Evolutionary conservation across 148 eudicot genomes (phyloP), one percentile per base, ranked within the genome.

Genomic region (Rhododendron kiyosumense): DNA sequence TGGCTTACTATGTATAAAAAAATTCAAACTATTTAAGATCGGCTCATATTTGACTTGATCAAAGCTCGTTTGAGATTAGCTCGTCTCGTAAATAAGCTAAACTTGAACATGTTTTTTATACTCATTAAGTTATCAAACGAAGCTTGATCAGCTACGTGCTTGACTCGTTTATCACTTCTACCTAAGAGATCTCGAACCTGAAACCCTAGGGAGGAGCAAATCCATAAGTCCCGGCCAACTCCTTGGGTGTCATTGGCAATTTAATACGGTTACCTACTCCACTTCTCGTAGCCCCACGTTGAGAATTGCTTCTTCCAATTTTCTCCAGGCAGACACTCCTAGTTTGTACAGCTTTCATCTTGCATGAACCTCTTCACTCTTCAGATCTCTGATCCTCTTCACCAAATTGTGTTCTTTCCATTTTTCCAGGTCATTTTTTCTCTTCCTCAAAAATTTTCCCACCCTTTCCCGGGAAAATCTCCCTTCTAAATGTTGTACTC

Each of bases 331-430:
- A 8, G 73, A 26, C 30, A 9, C 71, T 61, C 71, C 1, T 71
- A 30, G 76, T 71, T 12, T 71, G 41, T 71, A 71, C 38, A 71
- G 38, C 86, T 57, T 28, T 59, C 81, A 65, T 51, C 45, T 63
- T 24, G 51, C 32, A 18, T 30, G 77, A 20, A 11, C n/a, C 63
- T 41, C 61, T 52, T 71, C 51, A 43, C 43, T 41, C 61, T 52
- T 73, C 51, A 43, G 78, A 81, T 82, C 71, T 76, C 81, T 75
- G 49, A 30, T 15, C 6, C 18, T 11, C 45, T 71, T 30, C 85
- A 71, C 85, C 75, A 28, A 15, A 65, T n/a, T 65, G 77, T n/a
- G 76, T 5, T 83, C 52, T 65, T 54, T 49, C 79, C 67, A 38
- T 71, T 75, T 80, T 81, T 59, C 83, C 59, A 5, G 28, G 5